Conservation (phyloP, 2,329 filamentous ascomycete genomes). For the Colletotrichum sublineola region DNA sequence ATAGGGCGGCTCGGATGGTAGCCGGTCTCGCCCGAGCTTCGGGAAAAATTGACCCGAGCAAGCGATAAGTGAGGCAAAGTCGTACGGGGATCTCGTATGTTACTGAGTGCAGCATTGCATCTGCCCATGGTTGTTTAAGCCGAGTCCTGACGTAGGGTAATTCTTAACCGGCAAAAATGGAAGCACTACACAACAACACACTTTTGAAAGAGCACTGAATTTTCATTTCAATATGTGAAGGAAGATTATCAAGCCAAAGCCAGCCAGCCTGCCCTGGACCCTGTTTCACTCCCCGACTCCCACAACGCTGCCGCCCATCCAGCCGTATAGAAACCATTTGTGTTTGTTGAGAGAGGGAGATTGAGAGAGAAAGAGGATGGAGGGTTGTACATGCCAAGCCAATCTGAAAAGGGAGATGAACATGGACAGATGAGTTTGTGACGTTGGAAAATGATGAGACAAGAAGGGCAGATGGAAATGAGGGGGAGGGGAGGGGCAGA, state of each 20-base stretch:
- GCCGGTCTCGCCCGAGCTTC: not conserved
- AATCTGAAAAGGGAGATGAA: conserved; percentile 23
- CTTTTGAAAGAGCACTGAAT: not conserved
- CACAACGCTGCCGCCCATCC: conserved; percentile 44
- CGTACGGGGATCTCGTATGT: not conserved
- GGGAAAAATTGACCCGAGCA: not conserved
- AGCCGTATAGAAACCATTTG: conserved; percentile 38
- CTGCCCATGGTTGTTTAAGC: not conserved
- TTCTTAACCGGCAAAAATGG: not conserved
- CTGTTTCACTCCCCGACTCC: conserved; percentile 44
- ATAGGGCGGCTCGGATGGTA: not conserved
- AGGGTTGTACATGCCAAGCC: conserved; percentile 33
- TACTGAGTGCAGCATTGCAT: not conserved
- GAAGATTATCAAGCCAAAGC: conserved; percentile 29
- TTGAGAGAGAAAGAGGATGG: conserved; percentile 3
- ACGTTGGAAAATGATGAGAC: conserved; percentile 6
- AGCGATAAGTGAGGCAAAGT: not conserved
- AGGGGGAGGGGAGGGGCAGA: not conserved
- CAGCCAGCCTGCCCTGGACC: conserved; percentile 38
- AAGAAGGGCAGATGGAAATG: conserved; percentile 13
- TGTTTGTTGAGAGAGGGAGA: conserved; percentile 32
- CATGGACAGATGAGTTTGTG: conserved; percentile 16
- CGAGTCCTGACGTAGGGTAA: not conserved
- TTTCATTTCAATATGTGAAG: conserved; percentile 25
- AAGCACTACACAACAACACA: too few relatives aligned